Base-by-base conservation (phyloP, 441 rosid genomes). In the Kokia cookei region DNA sequence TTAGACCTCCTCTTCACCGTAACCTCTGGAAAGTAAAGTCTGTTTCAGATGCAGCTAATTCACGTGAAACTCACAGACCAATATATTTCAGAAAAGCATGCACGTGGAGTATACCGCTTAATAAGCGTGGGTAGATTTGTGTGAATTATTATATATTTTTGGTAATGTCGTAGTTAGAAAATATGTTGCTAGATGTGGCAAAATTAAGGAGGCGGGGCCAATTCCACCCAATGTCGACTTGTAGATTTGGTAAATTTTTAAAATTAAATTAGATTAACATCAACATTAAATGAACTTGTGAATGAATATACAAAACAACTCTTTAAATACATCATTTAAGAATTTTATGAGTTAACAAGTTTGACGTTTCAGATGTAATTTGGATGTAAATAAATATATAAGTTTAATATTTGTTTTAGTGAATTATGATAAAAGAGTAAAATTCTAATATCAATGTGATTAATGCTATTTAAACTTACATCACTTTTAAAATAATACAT, bases 101-200 rank as follows among this genome's bases (percentile, higher is more conserved):
- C 10, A 24, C 45, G 61, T 51, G 59, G 8, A 0, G 1, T 12
- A 4, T 32, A 59, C 40, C 14, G 65, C 3, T 9, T 11, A 24
- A 22, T 22, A 67, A 15, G 32, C 4, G 32, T 48, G 32, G 15
- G 15, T 51, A 4, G 15, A 0, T 11, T 29, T 0, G 8, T 3
- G 29, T 58, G 14, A 8, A 9, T 53, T 40, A 45, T 12, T 13
- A 42, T 9, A 26, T n/a, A 62, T 13, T 29, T 27, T 26, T 2
- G 61, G 32, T 3, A 22, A 11, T 57, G 61, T 24, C 7, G 61
- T 59, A 19, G 64, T 3, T 11, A 3, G 6, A 29, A 61, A 12
- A 4, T 24, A 8, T 17, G 9, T 72, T 72, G 75, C 77, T 73
- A 69, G 74, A 58, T 51, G n/a, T 69, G 76, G 78, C 79, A 78